These are phyloP conservation scores for Ampelomyces quisqualis DNA, from an alignment of 2,329 filamentous ascomycete genomes.

Conservation along the genomic window DNA sequence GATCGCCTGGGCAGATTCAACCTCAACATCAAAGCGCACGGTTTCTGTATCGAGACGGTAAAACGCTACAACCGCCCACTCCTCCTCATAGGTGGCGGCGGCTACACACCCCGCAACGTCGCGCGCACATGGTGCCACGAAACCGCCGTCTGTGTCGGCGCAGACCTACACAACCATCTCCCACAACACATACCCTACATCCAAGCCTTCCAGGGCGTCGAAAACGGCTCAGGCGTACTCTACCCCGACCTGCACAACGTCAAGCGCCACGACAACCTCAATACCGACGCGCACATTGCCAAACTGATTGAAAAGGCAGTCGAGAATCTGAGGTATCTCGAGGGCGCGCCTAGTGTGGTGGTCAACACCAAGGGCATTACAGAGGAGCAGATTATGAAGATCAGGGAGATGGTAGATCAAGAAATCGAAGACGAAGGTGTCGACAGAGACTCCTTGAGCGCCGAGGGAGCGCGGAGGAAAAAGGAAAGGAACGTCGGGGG, in stretches of 20 bases:
- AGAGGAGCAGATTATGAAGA: slow-evolving; percentile 58
- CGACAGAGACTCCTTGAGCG: slow-evolving; percentile 61
- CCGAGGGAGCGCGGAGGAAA: slow-evolving; percentile 45
- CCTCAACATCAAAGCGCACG: slow-evolving; percentile 91
- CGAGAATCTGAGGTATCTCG: slow-evolving; percentile 83
- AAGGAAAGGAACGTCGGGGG: slow-evolving; percentile 50
- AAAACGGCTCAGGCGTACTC: slow-evolving; percentile 67
- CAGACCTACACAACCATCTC: slow-evolving; percentile 70
- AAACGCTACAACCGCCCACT: slow-evolving; percentile 79
- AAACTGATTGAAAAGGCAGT: slow-evolving; percentile 75
- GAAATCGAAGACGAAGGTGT: slow-evolving; percentile 65
- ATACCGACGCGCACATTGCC: slow-evolving; percentile 72
- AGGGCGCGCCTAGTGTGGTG: slow-evolving; percentile 70
- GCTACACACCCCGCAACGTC: slow-evolving; percentile 95
- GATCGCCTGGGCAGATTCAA: slow-evolving; percentile 96
- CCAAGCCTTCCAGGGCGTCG: slow-evolving; percentile 77
- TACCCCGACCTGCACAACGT: slow-evolving; percentile 88
- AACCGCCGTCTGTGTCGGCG: slow-evolving; percentile 82
- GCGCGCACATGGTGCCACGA: slow-evolving; percentile 97
- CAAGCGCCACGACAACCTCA: slow-evolving; percentile 70
- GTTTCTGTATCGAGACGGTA: slow-evolving; percentile 84
- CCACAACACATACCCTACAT: slow-evolving; percentile 82
- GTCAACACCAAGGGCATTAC: slow-evolving; percentile 82
- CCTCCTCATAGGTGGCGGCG: slow-evolving; percentile 88
- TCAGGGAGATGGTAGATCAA: slow-evolving; percentile 69